A percentile compares a stretch with the other conserved stretches of the same genome.
Evolutionary conservation across 306 rosid genomes (phyloP).

Genomic region (Lathyrus tuberosus): DNA sequence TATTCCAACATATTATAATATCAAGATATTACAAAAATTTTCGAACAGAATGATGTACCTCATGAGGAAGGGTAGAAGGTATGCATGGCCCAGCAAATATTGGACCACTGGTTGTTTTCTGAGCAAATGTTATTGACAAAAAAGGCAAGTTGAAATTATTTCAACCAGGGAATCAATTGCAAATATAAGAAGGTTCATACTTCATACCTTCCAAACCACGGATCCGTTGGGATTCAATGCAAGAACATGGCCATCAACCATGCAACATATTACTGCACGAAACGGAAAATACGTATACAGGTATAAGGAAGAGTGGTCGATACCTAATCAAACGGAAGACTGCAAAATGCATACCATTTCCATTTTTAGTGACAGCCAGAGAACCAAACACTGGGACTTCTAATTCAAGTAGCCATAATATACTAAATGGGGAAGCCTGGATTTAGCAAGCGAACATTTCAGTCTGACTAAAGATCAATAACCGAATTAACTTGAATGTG

Average conservation of each 20-base stretch:
- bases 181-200: constrained; percentile 37
- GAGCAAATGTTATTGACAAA: constrained; percentile 37
- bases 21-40: background rate
- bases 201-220: constrained; percentile 73
- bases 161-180: constrained; percentile 31
- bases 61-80: constrained; percentile 65
- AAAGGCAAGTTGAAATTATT: constrained; percentile 25
- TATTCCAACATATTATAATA: too few relatives aligned
- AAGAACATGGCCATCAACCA: constrained; percentile 84
- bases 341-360: constrained; percentile 54
- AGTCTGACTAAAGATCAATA: constrained; percentile 23
- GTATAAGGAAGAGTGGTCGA: constrained; percentile 11
- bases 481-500: constrained; percentile 27
- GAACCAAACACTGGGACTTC: constrained; percentile 90
- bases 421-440: constrained; percentile 66
- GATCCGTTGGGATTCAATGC: constrained; percentile 75
- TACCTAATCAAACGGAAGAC: constrained; percentile 28
- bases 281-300: constrained; percentile 21
- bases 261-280: constrained; percentile 76
- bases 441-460: constrained; percentile 32
- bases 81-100: constrained; percentile 90
- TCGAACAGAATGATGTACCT: constrained; percentile 49
- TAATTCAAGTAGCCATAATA: constrained; percentile 66
- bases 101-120: constrained; percentile 76
- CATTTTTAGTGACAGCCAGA: constrained; percentile 57